Base-by-base conservation (phyloP, 2,329 filamentous ascomycete species). In the Paecilomyces variotii region DNA sequence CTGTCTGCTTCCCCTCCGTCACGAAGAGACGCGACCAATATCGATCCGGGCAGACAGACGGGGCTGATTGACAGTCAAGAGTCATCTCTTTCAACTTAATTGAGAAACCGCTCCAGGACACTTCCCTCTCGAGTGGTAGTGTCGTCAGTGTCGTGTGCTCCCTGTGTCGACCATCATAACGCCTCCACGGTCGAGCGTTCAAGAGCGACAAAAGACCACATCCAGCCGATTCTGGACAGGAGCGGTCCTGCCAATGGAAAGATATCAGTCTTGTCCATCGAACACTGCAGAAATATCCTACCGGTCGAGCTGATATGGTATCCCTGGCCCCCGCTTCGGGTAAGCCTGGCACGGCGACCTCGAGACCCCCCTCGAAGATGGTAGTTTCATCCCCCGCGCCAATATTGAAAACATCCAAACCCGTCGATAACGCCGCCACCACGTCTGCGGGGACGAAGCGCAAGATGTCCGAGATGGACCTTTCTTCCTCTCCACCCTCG, bases 371-470 rank as follows among this genome's bases (percentile, higher is more conserved):
- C 52, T 65, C 68, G 55, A 72, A 68, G 62, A 73, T 73, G 72
- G 62, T 68, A 12, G 61, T 63, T 28, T 59, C 67, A 24, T 69
- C 70, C 28, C 66, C 68, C 53, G 49, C 56, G 32, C 70, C 73
- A 30, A 76, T 74, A 49, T 62, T 74, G 51, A 76, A 76, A 59
- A 67, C 67, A 32, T 67, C 73, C 35, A 75, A 74, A 54, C 59
- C 61, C n/a, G 59, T 65, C 45, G 55, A 64, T n/a, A 63, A 64
- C 32, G 34, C 61, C 11, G 39, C 59, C 6, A 60, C 64, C 2
- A 60, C 66, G 11, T 62, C 59, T 2, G 58, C 65, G 5, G 70
- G 68, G 34, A 63, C 66, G 14, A 76, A 76, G 63, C 73, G 74
- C 62, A 75, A 70, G 57, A 70, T 70, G 64, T 66, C 72, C 19